Percentiles rank a stretch among this genome's conserved stretches.
These are phyloP conservation scores for Zanthoxylum bungeanum DNA, from an alignment of 345 rosid species.

Conservation along the genomic window DNA sequence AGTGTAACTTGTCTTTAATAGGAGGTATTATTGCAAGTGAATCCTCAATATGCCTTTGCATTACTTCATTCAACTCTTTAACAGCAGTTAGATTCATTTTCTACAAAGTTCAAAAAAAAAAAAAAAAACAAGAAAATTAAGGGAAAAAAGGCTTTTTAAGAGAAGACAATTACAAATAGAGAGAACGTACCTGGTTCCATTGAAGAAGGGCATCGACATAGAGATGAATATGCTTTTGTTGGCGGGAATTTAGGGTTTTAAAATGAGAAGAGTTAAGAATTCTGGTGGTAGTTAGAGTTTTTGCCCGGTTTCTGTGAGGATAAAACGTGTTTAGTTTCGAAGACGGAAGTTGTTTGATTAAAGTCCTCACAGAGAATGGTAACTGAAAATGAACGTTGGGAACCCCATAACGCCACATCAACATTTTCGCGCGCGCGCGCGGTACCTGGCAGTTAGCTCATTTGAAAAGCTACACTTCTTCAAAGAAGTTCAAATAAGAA, in stretches of 20 bases:
- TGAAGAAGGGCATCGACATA: slow-evolving; percentile 70
- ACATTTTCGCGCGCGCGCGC: slow-evolving; percentile 23
- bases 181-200: slow-evolving; percentile 70
- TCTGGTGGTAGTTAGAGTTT: slow-evolving; percentile 10
- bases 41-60: slow-evolving; percentile 86
- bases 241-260: slow-evolving; percentile 46
- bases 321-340: slow-evolving; percentile 15
- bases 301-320: slow-evolving; percentile 12
- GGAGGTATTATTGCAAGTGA: slow-evolving; percentile 78
- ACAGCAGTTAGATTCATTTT: slow-evolving; percentile 88
- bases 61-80: slow-evolving; percentile 58
- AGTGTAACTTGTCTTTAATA: slow-evolving; percentile 35
- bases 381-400: slow-evolving; percentile 11
- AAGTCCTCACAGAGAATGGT: slow-evolving; percentile 47
- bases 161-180: neutral
- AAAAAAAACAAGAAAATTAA: neutral
- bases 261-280: slow-evolving; percentile 30
- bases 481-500: no score
- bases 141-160: neutral
- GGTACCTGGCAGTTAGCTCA: neutral
- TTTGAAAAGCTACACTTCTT: no score
- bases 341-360: slow-evolving; percentile 62
- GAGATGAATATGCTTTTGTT: slow-evolving; percentile 59
- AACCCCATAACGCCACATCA: slow-evolving; percentile 22
- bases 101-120: slow-evolving; percentile 25